Conservation (phyloP, 2,329 filamentous ascomycete genomes). For the Exophiala sp. region DNA sequence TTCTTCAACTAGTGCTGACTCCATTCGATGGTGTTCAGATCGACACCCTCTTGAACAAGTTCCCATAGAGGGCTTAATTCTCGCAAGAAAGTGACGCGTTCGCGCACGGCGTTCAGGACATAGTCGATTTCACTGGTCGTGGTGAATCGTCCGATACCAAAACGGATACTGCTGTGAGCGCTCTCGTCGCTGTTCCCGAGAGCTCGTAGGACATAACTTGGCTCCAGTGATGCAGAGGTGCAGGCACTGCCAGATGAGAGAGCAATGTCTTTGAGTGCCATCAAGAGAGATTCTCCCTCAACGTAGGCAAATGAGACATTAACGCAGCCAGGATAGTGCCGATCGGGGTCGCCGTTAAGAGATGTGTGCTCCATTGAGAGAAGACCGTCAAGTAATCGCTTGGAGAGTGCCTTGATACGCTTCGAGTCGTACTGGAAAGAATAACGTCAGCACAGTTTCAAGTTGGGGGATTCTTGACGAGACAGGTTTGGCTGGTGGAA, state of each 20-base stretch:
- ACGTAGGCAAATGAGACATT: conserved; percentile 99
- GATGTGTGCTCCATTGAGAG: conserved; percentile 85
- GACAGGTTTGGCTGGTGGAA: conserved; percentile 8
- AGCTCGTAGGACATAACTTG: conserved; percentile 89
- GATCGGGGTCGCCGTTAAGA: conserved; percentile 76
- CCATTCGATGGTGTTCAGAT: conserved; percentile 95
- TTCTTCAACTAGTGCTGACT: conserved; percentile 70
- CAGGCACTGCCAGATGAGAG: conserved; percentile 94
- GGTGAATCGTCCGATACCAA: conserved; percentile 95
- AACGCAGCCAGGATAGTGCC: conserved; percentile 92
- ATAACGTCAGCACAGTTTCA: conserved; percentile 4
- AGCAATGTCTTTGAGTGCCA: conserved; percentile 97
- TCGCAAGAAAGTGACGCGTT: conserved; percentile 84
- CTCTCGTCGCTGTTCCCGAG: conserved; percentile 95
- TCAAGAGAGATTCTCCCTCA: conserved; percentile 93
- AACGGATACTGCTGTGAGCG: conserved; percentile 94
- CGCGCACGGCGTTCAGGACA: conserved; percentile 85
- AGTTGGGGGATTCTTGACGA: background rate
- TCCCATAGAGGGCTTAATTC: conserved; percentile 97
- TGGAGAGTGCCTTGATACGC: conserved; percentile 74
- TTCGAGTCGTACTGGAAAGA: conserved; percentile 80
- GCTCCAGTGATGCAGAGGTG: conserved; percentile 92
- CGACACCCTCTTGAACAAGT: conserved; percentile 91
- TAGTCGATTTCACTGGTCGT: conserved; percentile 95
- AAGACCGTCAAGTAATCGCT: conserved; percentile 74